Percentiles rank a stretch among this genome's conserved stretches.
Conservation (phyloP, 2,329 filamentous ascomycete genomes). For the Apiospora marii region DNA sequence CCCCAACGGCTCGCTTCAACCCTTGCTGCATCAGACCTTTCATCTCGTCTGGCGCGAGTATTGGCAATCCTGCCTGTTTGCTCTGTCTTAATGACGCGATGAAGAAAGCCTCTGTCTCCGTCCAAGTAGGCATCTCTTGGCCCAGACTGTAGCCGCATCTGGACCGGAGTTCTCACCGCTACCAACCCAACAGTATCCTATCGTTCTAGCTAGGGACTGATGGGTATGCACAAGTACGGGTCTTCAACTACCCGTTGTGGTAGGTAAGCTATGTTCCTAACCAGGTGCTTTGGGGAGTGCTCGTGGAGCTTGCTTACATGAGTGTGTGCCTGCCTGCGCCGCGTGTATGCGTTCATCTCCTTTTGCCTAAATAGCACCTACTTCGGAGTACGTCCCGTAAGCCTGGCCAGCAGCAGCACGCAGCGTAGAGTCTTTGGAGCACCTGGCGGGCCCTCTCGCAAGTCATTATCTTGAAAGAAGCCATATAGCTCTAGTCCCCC, state of each 20-base stretch:
- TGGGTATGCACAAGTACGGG: not conserved
- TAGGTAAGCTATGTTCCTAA: not conserved
- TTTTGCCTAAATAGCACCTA: constrained; percentile 10
- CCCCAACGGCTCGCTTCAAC: not conserved
- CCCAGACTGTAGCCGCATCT: not conserved
- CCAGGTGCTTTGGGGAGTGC: not conserved
- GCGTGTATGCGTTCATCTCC: not conserved
- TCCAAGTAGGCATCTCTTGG: not conserved
- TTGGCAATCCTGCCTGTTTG: not conserved
- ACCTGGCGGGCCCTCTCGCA: not conserved
- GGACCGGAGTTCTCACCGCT: not conserved
- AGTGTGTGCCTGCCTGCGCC: not conserved
- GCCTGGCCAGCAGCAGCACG: not conserved
- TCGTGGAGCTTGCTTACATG: constrained; percentile 4
- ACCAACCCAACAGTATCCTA: not conserved
- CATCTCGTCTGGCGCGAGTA: not conserved
- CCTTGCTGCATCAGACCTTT: not conserved
- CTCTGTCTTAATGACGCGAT: not conserved
- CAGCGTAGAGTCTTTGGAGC: not conserved
- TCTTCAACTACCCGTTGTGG: not conserved
- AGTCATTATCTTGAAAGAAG: not conserved
- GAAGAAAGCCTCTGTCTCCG: not conserved
- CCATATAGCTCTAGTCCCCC: not conserved
- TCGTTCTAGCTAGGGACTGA: not conserved
- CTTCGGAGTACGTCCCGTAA: not conserved